A percentile compares a stretch with the other conserved stretches of the same genome.
These are phyloP conservation scores for Botryotinia narcissicola DNA, from an alignment of 2,329 filamentous ascomycete species.

Conservation along the genomic window DNA sequence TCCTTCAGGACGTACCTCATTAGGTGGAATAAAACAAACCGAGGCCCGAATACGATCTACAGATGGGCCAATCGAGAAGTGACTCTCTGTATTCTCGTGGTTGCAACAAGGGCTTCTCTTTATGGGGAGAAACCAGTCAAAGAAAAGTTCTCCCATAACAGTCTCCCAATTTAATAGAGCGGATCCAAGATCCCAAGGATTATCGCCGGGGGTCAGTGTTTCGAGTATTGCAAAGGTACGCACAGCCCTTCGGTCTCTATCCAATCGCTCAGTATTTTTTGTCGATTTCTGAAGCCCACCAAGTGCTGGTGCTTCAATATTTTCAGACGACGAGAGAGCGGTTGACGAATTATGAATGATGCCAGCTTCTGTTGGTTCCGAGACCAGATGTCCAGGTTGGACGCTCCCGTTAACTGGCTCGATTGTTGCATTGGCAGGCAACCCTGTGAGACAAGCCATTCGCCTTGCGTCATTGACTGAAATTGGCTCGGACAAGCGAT, in stretches of 20 bases:
- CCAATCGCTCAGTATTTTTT: background rate
- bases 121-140: slow-evolving; percentile 82
- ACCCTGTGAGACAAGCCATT: background rate
- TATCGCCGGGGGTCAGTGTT: slow-evolving; percentile 66
- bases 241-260: slow-evolving; percentile 42
- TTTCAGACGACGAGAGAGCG: background rate
- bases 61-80: slow-evolving; percentile 65
- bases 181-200: slow-evolving; percentile 77
- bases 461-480: slow-evolving; percentile 5
- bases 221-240: slow-evolving; percentile 77
- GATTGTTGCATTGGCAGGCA: background rate
- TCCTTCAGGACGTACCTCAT: slow-evolving; percentile 1
- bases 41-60: slow-evolving; percentile 52
- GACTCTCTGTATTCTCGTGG: slow-evolving; percentile 63
- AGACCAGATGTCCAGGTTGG: background rate
- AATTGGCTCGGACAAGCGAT: slow-evolving; percentile 14
- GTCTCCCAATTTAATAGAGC: slow-evolving; percentile 67
- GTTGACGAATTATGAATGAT: background rate
- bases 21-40: slow-evolving; percentile 24
- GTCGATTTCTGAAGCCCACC: background rate
- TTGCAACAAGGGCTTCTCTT: slow-evolving; percentile 70
- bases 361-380: background rate
- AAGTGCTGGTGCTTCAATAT: background rate
- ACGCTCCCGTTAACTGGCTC: background rate
- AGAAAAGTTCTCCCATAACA: slow-evolving; percentile 69